Base-by-base conservation (phyloP, 1,284 basidiomycete species). In the Erythrobasidium hasegawianum region DNA sequence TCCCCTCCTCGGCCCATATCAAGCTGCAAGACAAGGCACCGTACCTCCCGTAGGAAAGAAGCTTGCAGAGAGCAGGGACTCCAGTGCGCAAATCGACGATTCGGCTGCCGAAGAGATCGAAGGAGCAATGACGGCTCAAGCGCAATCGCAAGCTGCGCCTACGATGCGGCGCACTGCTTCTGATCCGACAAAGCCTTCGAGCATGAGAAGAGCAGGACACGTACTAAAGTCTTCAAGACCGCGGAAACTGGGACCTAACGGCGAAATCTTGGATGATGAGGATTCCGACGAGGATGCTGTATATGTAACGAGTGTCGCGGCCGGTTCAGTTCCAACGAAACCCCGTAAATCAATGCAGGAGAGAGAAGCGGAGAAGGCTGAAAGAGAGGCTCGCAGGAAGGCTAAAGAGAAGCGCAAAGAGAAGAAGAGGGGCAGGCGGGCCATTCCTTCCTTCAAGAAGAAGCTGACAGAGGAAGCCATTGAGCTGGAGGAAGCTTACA, bases 391-490 rank as follows among this genome's bases (percentile, higher is more conserved):
- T 43, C n/a, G 55, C 55, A n/a, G 40, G 16, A 41, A 38, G 22
- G 16, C 39, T 26, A 26, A 49, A 18, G 62, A 57, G 22, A 57
- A 29, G 54, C 14, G 33, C 3, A 33, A 24, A 7, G 43, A 53
- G 26, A 20, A 27, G 29, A 33, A 39, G 29, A 57, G 62, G 22
- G 24, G 54, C 22, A 65, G 49, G 24, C 57, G 57, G n/a, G 29
- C 62, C 11, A 18, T 65, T 9, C 62, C 62, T 5, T 50, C 33
- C 18, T 65, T 65, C 45, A 49, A 41, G 20, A 39, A 65, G 26
- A 57, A 55, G 5, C 20, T 24, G 5, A 55, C 14, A 13, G 41
- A 57, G 38, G 62, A 65, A 43, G 18, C n/a, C 24, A 29, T 11
- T 11, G 62, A 65, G 33, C 39, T 65, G 62, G 47, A 50, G 11